Conservation (phyloP, 176 grass and related monocot species). For the Carex littledalei region DNA sequence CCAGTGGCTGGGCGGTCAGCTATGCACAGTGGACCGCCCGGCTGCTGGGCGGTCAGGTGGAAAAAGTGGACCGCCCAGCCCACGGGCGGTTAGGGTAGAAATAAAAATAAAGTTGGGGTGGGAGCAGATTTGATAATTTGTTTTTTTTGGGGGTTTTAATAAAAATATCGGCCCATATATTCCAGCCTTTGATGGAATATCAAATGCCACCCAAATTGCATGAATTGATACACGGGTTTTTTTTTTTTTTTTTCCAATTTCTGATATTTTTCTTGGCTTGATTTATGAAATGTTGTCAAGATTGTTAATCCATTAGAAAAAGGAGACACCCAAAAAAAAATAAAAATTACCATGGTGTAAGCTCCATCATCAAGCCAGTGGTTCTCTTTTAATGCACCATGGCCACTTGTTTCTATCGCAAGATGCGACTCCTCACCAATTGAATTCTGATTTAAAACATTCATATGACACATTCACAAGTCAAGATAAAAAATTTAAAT, state of each 20-base stretch:
- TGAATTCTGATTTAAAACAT: conserved; percentile 51
- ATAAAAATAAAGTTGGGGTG: too few relatives aligned
- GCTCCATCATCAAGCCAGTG: conserved; percentile 99
- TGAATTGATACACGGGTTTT: not conserved
- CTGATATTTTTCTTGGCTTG: not conserved
- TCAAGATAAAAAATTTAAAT: not conserved
- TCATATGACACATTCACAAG: not conserved
- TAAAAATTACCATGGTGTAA: conserved; percentile 70
- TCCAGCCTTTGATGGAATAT: not conserved
- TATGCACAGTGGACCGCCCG: too few relatives aligned
- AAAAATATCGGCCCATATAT: too few relatives aligned
- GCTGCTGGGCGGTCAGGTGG: too few relatives aligned
- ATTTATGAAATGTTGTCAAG: not conserved
- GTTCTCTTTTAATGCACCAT: conserved; percentile 97
- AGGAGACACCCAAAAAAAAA: not conserved
- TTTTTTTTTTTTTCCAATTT: not conserved
- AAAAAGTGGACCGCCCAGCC: too few relatives aligned
- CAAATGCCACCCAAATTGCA: not conserved
- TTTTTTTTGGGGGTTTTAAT: too few relatives aligned
- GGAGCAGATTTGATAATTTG: too few relatives aligned
- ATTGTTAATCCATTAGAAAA: not conserved
- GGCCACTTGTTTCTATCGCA: conserved; percentile 97
- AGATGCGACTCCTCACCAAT: conserved; percentile 85
- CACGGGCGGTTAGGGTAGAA: too few relatives aligned
- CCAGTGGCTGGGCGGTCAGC: too few relatives aligned